Conservation (phyloP, 108 stramenopile genomes). For the Asterionellopsis glacialis region DNA sequence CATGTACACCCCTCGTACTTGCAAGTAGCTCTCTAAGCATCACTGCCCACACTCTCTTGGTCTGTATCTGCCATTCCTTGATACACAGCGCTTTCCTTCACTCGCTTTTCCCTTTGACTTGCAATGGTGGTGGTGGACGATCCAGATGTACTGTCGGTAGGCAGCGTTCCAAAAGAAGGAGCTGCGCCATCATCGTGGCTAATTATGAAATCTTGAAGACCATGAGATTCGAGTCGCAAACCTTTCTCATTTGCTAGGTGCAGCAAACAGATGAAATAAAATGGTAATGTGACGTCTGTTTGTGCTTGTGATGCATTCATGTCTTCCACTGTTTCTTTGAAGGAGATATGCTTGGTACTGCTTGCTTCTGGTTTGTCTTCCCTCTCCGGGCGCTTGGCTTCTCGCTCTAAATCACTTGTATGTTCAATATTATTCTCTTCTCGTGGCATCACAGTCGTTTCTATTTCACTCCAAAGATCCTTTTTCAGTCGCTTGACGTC, state of each 20-base stretch:
- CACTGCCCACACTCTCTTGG: too few relatives aligned
- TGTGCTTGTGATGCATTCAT: constrained; percentile 72
- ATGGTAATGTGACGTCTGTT: constrained; percentile 87
- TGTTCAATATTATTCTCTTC: not conserved
- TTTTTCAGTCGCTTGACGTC: constrained; percentile 85
- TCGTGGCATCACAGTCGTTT: constrained; percentile 12
- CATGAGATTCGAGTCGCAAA: constrained; percentile 66
- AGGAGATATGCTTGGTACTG: constrained; percentile 37
- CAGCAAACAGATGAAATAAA: constrained; percentile 96
- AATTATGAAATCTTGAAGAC: constrained; percentile 78
- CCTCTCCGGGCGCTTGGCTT: constrained; percentile 9
- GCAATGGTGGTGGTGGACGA: too few relatives aligned
- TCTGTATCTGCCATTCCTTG: too few relatives aligned
- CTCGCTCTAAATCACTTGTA: constrained; percentile 9
- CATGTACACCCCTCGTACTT: too few relatives aligned
- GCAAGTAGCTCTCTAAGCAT: too few relatives aligned
- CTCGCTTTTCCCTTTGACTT: too few relatives aligned
- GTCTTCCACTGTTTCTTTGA: constrained; percentile 69
- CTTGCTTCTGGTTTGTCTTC: constrained; percentile 1
- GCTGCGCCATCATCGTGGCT: constrained; percentile 23
- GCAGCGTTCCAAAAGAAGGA: not conserved
- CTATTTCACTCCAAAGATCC: constrained; percentile 84
- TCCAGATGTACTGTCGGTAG: not conserved
- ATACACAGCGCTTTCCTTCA: too few relatives aligned
- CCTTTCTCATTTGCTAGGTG: constrained; percentile 99